Conservation (phyloP, 805 yeast species). For the Debaryomyces castellii region DNA sequence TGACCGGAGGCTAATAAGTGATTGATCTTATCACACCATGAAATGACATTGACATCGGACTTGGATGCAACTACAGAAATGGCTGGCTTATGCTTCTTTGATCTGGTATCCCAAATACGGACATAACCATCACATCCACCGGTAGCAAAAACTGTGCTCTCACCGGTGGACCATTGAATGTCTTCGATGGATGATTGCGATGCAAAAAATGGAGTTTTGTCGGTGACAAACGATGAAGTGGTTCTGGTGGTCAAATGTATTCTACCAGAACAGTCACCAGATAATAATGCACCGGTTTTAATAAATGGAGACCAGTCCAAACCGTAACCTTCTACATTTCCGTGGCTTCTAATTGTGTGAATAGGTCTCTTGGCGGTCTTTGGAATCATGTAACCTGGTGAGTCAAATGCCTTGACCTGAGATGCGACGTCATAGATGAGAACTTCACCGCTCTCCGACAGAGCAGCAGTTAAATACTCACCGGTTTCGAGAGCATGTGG, state of each 20-base stretch:
- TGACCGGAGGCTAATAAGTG: conserved; percentile 93
- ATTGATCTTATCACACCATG: conserved; percentile 88
- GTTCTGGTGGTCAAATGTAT: conserved; percentile 77
- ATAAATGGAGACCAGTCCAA: conserved; percentile 93
- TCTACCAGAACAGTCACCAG: conserved; percentile 89
- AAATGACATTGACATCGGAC: conserved; percentile 89
- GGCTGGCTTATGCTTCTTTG: conserved; percentile 89
- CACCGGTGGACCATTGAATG: conserved; percentile 93
- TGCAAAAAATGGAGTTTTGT: conserved; percentile 72
- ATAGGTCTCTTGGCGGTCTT: conserved; percentile 75
- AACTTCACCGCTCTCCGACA: conserved; percentile 90
- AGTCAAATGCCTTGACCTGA: conserved; percentile 79
- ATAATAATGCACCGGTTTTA: conserved; percentile 73
- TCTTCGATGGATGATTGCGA: conserved; percentile 85
- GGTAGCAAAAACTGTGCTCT: conserved; percentile 91
- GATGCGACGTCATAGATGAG: conserved; percentile 77
- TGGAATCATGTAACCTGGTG: conserved; percentile 82
- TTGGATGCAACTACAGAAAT: conserved; percentile 76
- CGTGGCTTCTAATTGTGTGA: conserved; percentile 81
- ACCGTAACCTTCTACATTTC: conserved; percentile 96
- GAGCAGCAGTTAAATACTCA: conserved; percentile 82
- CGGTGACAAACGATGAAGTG: conserved; percentile 80
- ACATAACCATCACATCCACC: conserved; percentile 90
- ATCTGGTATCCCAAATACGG: conserved; percentile 95
- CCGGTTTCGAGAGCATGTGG: conserved; percentile 74